Evolutionary conservation across 495 filamentous ascomycete species (phyloP).

Genomic region (Aspergillus sparsus): DNA sequence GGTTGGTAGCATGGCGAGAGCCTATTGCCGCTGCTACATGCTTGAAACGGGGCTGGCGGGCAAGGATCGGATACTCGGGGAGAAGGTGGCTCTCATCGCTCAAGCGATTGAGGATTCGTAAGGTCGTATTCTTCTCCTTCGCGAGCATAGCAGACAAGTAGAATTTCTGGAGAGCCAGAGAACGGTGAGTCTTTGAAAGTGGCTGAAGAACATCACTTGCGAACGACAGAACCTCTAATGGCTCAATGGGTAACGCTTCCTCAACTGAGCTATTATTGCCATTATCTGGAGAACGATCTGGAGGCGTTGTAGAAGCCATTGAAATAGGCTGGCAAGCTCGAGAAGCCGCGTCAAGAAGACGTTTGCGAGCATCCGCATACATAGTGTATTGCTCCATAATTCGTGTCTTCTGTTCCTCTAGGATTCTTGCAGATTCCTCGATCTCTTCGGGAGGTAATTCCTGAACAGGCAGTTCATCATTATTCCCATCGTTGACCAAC

Average conservation of each 20-base stretch:
- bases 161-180: slow-evolving; percentile 62
- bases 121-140: slow-evolving; percentile 58
- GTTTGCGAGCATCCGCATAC: slow-evolving; percentile 41
- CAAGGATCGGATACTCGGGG: slow-evolving; percentile 58
- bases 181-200: slow-evolving; percentile 62
- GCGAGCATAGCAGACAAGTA: slow-evolving; percentile 59
- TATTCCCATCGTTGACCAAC: slow-evolving; percentile 54
- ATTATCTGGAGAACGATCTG: slow-evolving; percentile 32
- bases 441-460: slow-evolving; percentile 38
- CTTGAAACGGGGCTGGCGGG: slow-evolving; percentile 47
- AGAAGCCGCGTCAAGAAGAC: slow-evolving; percentile 41
- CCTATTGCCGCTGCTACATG: slow-evolving; percentile 38
- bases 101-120: slow-evolving; percentile 58
- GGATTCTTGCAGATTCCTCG: slow-evolving; percentile 37
- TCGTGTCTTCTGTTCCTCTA: slow-evolving; percentile 46
- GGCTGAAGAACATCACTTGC: slow-evolving; percentile 56
- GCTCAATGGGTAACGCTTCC: slow-evolving; percentile 23
- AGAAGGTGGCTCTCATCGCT: slow-evolving; percentile 71
- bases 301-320: slow-evolving; percentile 26
- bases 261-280: slow-evolving; percentile 16
- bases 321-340: slow-evolving; percentile 40
- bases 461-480: slow-evolving; percentile 41
- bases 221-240: slow-evolving; percentile 51
- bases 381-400: slow-evolving; percentile 50
- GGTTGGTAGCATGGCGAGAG: slow-evolving; percentile 24